These are phyloP conservation scores for Xylaria sp. DNA, from an alignment of 2,329 filamentous ascomycete species.

Conservation along the genomic window DNA sequence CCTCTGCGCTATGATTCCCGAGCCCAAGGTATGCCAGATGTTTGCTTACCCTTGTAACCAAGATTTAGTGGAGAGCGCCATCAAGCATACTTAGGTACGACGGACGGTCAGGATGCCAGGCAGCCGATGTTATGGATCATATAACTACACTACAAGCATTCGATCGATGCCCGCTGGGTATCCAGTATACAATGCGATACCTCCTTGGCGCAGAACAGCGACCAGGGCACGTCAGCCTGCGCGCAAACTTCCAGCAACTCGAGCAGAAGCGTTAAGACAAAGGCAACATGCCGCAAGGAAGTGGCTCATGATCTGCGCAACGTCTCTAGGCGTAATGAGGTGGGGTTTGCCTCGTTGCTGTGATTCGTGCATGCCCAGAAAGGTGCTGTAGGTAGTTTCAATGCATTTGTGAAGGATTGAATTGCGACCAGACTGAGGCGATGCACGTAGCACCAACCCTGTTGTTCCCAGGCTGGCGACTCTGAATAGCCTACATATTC, in stretches of 20 bases:
- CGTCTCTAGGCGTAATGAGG: constrained; percentile 15
- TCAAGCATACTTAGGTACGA: constrained; percentile 11
- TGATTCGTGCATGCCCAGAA: constrained; percentile 19
- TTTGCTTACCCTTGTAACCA: constrained; percentile 23
- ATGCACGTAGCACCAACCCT: constrained; percentile 24
- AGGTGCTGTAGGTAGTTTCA: constrained; percentile 16
- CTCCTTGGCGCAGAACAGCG: constrained; percentile 2
- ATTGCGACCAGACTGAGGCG: constrained; percentile 20
- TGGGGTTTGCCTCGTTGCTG: constrained; percentile 10
- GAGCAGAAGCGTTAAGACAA: background rate
- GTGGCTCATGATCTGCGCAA: constrained; percentile 21
- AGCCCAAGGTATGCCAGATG: constrained; percentile 10
- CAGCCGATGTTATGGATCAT: constrained; percentile 16
- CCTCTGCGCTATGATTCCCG: background rate
- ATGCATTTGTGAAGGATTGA: constrained; percentile 14
- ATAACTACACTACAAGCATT: constrained; percentile 20
- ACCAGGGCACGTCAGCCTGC: background rate
- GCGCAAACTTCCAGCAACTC: background rate
- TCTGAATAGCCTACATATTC: constrained; percentile 19
- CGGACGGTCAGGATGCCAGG: constrained; percentile 18
- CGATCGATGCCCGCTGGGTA: constrained; percentile 16
- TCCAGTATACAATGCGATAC: constrained; percentile 26
- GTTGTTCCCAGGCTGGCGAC: constrained; percentile 20
- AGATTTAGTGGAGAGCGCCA: constrained; percentile 13
- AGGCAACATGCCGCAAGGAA: background rate